Evolutionary conservation across 345 rosid species (phyloP).

Genomic region (Hevea brasiliensis): DNA sequence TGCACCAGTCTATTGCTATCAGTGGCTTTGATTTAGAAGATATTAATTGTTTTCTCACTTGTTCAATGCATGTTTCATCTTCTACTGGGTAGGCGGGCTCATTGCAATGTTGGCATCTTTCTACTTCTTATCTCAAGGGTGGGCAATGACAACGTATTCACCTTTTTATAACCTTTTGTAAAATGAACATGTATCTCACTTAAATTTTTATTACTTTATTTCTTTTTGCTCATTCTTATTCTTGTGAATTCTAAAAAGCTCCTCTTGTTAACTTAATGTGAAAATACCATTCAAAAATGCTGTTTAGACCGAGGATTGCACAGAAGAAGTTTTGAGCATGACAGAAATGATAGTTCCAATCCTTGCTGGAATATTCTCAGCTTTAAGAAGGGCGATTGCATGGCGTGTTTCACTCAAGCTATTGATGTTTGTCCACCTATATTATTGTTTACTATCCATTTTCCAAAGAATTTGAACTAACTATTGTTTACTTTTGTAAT

Average conservation of each 20-base stretch:
- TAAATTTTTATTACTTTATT: not conserved
- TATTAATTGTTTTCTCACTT: not conserved
- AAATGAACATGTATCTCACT: not conserved
- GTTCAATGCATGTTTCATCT: constrained; percentile 11
- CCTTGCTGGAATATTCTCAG: constrained; percentile 92
- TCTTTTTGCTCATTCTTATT: not conserved
- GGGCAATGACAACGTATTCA: constrained; percentile 81
- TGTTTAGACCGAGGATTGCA: constrained; percentile 39
- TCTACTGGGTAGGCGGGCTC: constrained; percentile 83
- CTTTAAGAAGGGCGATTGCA: constrained; percentile 86
- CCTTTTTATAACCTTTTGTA: constrained; percentile 80
- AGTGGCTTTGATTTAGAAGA: not conserved
- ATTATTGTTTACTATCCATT: constrained; percentile 5
- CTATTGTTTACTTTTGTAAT: no score
- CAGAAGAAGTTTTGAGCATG: constrained; percentile 64
- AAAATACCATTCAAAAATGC: constrained; percentile 60
- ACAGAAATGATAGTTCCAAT: constrained; percentile 75
- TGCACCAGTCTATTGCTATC: not conserved
- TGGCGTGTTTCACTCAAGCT: constrained; percentile 97
- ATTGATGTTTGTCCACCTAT: constrained; percentile 12
- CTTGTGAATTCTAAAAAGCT: constrained; percentile 14
- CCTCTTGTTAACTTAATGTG: constrained; percentile 54
- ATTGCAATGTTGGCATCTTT: constrained; percentile 81
- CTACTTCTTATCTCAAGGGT: constrained; percentile 91
- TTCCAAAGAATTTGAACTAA: not conserved